phyloP scores from a whole-genome alignment of 495 filamentous ascomycete genomes.

The Talaromyces ruber region DNA sequence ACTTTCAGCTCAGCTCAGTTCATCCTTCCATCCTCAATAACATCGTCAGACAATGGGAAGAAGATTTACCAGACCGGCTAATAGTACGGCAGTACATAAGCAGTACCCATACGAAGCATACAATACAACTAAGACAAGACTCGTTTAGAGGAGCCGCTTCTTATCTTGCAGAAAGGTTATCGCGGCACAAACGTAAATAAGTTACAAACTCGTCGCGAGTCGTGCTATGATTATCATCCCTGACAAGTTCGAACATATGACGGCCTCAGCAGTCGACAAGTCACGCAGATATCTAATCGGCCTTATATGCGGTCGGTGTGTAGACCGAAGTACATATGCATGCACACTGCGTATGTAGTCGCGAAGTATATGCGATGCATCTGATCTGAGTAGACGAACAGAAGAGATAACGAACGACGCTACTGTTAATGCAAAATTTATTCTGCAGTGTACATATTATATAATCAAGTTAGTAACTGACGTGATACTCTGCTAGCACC shows the following conservation, averaged over 20 bases:
- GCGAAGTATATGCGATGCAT: background rate
- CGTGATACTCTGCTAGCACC: background rate
- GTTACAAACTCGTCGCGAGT: background rate
- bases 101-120: background rate
- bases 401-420: too few relatives aligned
- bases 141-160: background rate
- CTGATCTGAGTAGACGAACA: background rate
- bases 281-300: background rate
- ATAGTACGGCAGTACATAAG: background rate
- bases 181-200: background rate
- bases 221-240: background rate
- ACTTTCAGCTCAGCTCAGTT: background rate
- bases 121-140: background rate
- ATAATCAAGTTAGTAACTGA: background rate
- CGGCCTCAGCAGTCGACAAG: background rate
- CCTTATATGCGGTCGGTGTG: background rate
- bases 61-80: background rate
- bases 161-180: background rate
- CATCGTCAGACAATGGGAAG: background rate
- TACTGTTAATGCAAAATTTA: too few relatives aligned
- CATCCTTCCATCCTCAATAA: background rate
- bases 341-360: background rate
- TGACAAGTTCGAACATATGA: background rate
- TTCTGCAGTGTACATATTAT: background rate
- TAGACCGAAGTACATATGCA: background rate